Conservation (phyloP, 176 grass and related monocot genomes). For the Aegilops umbellulata region DNA sequence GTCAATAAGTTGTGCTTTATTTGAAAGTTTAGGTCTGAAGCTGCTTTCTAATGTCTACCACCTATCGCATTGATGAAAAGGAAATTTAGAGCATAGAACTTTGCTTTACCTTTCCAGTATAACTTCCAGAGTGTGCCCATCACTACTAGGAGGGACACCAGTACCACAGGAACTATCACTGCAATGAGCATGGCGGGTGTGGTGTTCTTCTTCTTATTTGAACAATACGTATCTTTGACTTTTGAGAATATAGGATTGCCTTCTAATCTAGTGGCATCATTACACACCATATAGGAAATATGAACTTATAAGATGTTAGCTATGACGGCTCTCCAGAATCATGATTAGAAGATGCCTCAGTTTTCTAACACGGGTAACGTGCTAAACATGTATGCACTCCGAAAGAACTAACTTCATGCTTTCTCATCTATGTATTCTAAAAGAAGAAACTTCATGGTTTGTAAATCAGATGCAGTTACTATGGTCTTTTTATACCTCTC, state of each 20-base stretch:
- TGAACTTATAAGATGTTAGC: no score
- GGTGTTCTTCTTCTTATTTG: neutral
- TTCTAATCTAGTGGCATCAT: neutral
- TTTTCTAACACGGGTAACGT: no score
- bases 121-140: neutral
- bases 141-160: neutral
- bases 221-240: neutral
- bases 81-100: neutral
- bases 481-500: no score
- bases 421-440: no score
- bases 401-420: no score
- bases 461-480: no score
- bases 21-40: neutral
- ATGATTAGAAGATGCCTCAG: no score
- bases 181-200: rapidly evolving
- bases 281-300: neutral
- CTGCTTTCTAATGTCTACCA: neutral
- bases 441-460: no score
- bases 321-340: no score
- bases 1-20: neutral
- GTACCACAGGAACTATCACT: neutral
- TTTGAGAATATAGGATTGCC: constrained; percentile 1
- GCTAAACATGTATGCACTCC: no score
- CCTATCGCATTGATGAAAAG: neutral
- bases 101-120: neutral